Conservation (phyloP, 306 rosid genomes). For the Vicia faba region DNA sequence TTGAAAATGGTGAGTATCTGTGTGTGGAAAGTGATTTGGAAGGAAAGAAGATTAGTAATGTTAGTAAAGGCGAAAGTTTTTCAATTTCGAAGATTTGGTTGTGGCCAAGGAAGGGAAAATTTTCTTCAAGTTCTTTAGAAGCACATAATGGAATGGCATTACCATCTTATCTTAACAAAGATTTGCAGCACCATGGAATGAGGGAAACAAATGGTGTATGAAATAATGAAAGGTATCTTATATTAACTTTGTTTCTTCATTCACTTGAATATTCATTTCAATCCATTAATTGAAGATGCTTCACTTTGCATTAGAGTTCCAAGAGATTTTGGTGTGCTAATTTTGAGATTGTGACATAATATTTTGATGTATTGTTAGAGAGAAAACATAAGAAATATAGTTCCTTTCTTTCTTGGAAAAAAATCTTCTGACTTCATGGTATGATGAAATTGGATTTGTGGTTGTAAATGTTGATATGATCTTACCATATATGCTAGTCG, state of each 20-base stretch:
- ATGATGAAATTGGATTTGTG: slow-evolving; percentile 32
- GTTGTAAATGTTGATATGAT: slow-evolving; percentile 25
- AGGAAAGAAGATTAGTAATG: slow-evolving; percentile 77
- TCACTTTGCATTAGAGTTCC: slow-evolving; percentile 39
- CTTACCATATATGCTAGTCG: neutral
- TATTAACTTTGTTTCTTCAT: slow-evolving; percentile 33
- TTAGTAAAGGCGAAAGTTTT: slow-evolving; percentile 88
- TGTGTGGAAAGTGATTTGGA: slow-evolving; percentile 65
- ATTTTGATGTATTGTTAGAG: slow-evolving; percentile 44
- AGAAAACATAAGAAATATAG: slow-evolving; percentile 36
- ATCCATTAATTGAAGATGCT: slow-evolving; percentile 40
- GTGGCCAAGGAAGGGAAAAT: slow-evolving; percentile 88
- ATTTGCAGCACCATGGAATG: slow-evolving; percentile 71
- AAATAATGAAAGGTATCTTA: slow-evolving; percentile 49
- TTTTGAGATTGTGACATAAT: slow-evolving; percentile 40
- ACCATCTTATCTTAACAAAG: slow-evolving; percentile 66
- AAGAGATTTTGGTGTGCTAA: slow-evolving; percentile 49
- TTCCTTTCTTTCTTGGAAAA: slow-evolving; percentile 39
- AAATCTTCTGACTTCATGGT: slow-evolving; percentile 38
- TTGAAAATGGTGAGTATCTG: slow-evolving; percentile 46
- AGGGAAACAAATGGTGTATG: slow-evolving; percentile 53
- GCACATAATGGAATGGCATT: slow-evolving; percentile 53
- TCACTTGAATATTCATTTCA: slow-evolving; percentile 38
- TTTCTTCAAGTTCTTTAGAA: slow-evolving; percentile 52
- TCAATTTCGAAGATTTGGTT: slow-evolving; percentile 97